These are phyloP conservation scores for Solanum chiquidenum DNA, from an alignment of 257 asterid species.

Conservation along the genomic window DNA sequence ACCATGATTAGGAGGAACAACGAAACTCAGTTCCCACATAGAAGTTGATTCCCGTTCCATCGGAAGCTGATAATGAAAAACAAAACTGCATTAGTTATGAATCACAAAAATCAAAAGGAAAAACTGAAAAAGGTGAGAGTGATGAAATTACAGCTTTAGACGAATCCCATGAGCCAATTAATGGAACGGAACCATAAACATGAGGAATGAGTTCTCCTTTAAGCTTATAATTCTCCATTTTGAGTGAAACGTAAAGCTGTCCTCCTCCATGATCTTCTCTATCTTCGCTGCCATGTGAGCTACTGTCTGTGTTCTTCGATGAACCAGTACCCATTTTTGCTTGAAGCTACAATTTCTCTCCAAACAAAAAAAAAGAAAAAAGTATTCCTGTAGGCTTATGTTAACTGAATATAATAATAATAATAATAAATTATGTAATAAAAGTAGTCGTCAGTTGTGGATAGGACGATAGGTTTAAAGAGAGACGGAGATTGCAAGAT, in stretches of 20 bases:
- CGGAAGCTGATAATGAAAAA: conserved; percentile 40
- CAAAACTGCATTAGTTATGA: neutral
- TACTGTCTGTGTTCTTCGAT: conserved; percentile 54
- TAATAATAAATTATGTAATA: neutral
- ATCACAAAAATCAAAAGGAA: neutral
- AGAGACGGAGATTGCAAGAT: conserved; percentile 1
- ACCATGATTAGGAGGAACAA: conserved; percentile 77
- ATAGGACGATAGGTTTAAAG: neutral
- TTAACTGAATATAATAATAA: neutral
- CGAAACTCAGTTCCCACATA: conserved; percentile 93
- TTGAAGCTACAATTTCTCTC: neutral
- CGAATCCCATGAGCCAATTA: conserved; percentile 91
- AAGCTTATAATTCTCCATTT: conserved; percentile 71
- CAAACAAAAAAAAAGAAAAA: neutral
- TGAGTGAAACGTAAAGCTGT: conserved; percentile 87
- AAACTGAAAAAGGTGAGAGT: neutral
- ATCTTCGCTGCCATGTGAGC: conserved; percentile 63
- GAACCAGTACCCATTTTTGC: conserved; percentile 61
- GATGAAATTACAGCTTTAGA: conserved; percentile 58
- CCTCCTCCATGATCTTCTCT: conserved; percentile 78
- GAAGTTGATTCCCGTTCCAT: conserved; percentile 95
- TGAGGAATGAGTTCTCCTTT: conserved; percentile 77
- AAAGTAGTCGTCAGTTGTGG: neutral
- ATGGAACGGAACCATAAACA: conserved; percentile 84
- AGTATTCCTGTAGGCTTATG: neutral